These are phyloP conservation scores for Nigrograna mackinnonii DNA, from an alignment of 2,329 filamentous ascomycete species.

Conservation along the genomic window DNA sequence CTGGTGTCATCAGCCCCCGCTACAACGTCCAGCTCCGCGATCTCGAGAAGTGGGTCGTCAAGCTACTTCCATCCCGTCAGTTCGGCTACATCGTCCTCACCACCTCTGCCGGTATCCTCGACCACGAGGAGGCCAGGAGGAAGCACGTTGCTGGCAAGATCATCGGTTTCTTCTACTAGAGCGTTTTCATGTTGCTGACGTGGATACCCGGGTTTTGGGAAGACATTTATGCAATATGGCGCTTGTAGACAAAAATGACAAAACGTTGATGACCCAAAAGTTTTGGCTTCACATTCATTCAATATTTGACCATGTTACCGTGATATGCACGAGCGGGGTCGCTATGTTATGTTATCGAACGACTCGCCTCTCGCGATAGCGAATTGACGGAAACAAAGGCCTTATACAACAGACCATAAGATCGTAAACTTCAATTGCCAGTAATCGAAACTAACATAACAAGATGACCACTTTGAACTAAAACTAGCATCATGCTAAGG, in stretches of 20 bases:
- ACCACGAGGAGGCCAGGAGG: constrained; percentile 98
- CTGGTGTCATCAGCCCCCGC: constrained; percentile 97
- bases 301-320: too few species aligned
- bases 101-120: constrained; percentile 99
- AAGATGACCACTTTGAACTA: too few species aligned
- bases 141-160: constrained; percentile 99
- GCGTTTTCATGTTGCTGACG: neutral
- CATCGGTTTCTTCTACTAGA: constrained; percentile 98
- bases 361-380: too few species aligned
- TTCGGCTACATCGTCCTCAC: constrained; percentile 99
- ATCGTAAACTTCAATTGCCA: too few species aligned
- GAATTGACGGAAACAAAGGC: too few species aligned
- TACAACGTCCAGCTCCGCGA: constrained; percentile 99
- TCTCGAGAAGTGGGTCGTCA: constrained; percentile 99
- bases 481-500: too few species aligned
- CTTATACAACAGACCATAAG: too few species aligned
- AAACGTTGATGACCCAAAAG: too few species aligned
- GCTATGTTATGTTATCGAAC: too few species aligned
- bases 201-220: constrained; percentile 1
- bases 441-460: too few species aligned
- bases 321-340: too few species aligned
- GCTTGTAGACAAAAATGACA: constrained; percentile 1
- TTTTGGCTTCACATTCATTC: too few species aligned
- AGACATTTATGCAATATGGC: neutral
- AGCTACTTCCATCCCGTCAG: constrained; percentile 98